Percentiles rank a stretch among this genome's conserved stretches.
phyloP scores from a whole-genome alignment of 768 basidiomycete species.

The Rhodotorula babjevae region DNA sequence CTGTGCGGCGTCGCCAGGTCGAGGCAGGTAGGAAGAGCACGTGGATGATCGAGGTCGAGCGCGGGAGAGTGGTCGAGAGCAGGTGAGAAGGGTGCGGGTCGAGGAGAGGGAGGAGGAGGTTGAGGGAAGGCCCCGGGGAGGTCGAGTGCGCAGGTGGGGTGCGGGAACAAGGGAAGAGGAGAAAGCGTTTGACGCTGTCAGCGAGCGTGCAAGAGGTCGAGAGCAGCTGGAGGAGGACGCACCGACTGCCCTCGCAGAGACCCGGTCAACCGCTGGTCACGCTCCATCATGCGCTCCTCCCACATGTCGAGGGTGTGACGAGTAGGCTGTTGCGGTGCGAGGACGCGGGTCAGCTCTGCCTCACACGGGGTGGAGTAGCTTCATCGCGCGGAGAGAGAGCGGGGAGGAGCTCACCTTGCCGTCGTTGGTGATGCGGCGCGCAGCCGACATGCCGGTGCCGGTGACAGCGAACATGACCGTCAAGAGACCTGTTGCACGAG shows the following conservation, averaged over 20 bases:
- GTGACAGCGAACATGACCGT: slow-evolving; percentile 65
- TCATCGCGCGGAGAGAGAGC: neutral
- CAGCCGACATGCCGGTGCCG: slow-evolving; percentile 76
- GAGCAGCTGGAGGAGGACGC: slow-evolving; percentile 43
- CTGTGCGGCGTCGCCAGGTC: slow-evolving; percentile 47
- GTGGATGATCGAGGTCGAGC: too few species aligned
- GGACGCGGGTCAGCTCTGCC: neutral
- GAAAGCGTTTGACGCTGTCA: neutral
- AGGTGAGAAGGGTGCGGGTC: too few species aligned
- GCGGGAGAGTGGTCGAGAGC: too few species aligned
- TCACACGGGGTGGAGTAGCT: neutral
- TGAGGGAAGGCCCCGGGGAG: neutral
- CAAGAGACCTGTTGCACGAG: slow-evolving; percentile 27
- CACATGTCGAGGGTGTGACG: slow-evolving; percentile 80
- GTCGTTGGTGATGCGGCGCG: slow-evolving; percentile 74
- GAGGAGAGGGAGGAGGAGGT: neutral
- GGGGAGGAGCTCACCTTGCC: slow-evolving; percentile 64
- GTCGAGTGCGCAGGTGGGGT: too few species aligned
- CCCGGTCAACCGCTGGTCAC: slow-evolving; percentile 83
- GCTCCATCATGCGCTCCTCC: slow-evolving; percentile 94
- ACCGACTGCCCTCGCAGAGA: slow-evolving; percentile 80
- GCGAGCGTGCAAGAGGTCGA: neutral
- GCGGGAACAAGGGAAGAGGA: neutral
- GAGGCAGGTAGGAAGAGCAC: too few species aligned
- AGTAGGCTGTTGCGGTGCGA: slow-evolving; percentile 56